Evolutionary conservation across 1,284 basidiomycete species (phyloP).

Genomic region (Cryptococcus jaspeensis): DNA sequence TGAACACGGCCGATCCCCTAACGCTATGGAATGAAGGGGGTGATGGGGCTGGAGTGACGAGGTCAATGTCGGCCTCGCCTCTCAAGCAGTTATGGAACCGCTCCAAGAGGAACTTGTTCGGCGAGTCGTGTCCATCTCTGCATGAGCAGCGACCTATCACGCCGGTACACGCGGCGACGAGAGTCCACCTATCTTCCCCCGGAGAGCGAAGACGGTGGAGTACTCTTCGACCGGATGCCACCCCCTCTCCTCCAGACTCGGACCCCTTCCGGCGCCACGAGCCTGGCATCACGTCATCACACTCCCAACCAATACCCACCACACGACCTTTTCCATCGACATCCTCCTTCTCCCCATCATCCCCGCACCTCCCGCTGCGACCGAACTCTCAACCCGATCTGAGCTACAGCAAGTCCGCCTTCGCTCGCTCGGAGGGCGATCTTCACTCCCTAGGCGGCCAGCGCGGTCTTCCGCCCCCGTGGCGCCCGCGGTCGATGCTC

Average conservation of each 20-base stretch:
- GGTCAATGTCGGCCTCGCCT: conserved; percentile 3
- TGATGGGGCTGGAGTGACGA: not conserved
- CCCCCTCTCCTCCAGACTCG: conserved; percentile 1
- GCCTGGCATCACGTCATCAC: not conserved
- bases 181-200: not conserved
- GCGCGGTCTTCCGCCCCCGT: conserved; percentile 12
- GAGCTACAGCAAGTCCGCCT: not conserved
- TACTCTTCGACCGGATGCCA: not conserved
- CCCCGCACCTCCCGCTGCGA: not conserved
- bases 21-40: conserved; percentile 16
- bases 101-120: conserved; percentile 18
- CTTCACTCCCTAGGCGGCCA: not conserved
- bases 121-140: conserved; percentile 5
- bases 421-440: conserved; percentile 11
- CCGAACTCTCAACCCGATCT: not conserved
- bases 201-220: not conserved
- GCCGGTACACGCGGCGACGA: not conserved
- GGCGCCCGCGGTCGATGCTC: conserved; percentile 10
- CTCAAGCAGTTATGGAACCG: conserved; percentile 26
- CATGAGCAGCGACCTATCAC: not conserved
- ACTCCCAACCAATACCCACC: not conserved
- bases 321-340: not conserved
- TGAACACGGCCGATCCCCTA: conserved; percentile 21
- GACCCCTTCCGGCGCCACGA: conserved; percentile 1
- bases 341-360: not conserved